Conservation (phyloP, 306 rosid species). For the barrel medic (Medicago truncatula) region DNA sequence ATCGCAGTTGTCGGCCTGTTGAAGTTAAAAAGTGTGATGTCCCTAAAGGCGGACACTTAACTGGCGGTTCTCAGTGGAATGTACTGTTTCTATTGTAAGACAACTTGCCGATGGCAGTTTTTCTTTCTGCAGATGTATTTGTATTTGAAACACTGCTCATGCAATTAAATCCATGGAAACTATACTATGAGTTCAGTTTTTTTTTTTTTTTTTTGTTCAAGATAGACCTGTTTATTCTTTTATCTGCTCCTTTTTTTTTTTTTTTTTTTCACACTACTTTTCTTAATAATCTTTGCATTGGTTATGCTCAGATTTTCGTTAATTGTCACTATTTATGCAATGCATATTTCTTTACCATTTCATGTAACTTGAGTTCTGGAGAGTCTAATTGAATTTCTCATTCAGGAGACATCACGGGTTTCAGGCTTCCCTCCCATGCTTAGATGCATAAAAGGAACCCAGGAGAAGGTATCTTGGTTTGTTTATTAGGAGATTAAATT, state of each 20-base stretch:
- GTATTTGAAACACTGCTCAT: conserved; percentile 63
- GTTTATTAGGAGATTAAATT: conserved; percentile 82
- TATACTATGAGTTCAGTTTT: conserved; percentile 42
- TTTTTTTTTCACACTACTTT: conserved; percentile 2
- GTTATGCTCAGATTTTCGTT: conserved; percentile 33
- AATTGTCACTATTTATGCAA: conserved; percentile 36
- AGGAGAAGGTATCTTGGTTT: conserved; percentile 99
- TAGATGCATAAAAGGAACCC: conserved; percentile 89
- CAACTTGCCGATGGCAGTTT: conserved; percentile 90
- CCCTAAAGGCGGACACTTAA: conserved; percentile 62
- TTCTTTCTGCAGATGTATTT: conserved; percentile 51
- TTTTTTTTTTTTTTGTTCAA: conserved; percentile 31
- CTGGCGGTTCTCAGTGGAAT: conserved; percentile 90
- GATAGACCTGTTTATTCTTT: conserved; percentile 30
- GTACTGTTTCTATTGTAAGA: conserved; percentile 99
- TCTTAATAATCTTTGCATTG: conserved; percentile 32
- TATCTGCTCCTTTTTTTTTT: background rate
- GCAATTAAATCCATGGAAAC: conserved; percentile 52
- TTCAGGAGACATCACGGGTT: conserved; percentile 91
- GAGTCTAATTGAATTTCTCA: conserved; percentile 87
- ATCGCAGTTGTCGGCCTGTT: conserved; percentile 73
- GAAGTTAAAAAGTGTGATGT: conserved; percentile 74
- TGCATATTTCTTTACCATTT: conserved; percentile 43
- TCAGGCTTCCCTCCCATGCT: conserved; percentile 91
- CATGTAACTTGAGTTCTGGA: conserved; percentile 57